phyloP scores from a whole-genome alignment of 345 rosid species.

The Abelmoschus esculentus region DNA sequence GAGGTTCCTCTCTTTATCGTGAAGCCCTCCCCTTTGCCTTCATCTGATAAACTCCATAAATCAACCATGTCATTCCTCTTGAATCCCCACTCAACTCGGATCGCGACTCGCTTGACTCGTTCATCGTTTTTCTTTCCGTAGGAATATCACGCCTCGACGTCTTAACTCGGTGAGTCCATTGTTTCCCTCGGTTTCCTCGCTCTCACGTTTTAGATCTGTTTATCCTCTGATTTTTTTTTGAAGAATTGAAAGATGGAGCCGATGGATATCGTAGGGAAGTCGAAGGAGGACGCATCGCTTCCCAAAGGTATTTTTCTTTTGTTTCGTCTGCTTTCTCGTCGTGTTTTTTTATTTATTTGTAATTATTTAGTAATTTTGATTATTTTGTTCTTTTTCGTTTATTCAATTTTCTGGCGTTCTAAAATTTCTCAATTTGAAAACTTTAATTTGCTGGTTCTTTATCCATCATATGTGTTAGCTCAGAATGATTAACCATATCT shows the following conservation, averaged over 20 bases:
- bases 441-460: neutral
- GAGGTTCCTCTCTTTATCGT: slow-evolving; percentile 20
- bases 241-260: slow-evolving; percentile 66
- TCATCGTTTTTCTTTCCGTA: slow-evolving; percentile 6
- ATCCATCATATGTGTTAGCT: neutral
- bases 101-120: slow-evolving; percentile 22
- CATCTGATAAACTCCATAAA: slow-evolving; percentile 35
- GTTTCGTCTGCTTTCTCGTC: too few species aligned
- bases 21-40: slow-evolving; percentile 11
- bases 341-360: neutral
- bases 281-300: slow-evolving; percentile 99
- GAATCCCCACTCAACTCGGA: slow-evolving; percentile 21
- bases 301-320: slow-evolving; percentile 55
- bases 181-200: neutral
- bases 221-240: slow-evolving; percentile 7
- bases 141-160: neutral
- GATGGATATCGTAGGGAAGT: slow-evolving; percentile 98
- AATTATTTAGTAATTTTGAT: neutral
- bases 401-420: neutral
- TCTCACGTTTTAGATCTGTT: slow-evolving; percentile 17
- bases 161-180: slow-evolving; percentile 24
- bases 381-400: neutral
- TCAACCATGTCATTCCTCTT: slow-evolving; percentile 28
- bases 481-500: neutral
- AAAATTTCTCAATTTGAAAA: neutral